Evolutionary conservation across 2,329 filamentous ascomycete genomes (phyloP).

Genomic region (Ustulina deusta): DNA sequence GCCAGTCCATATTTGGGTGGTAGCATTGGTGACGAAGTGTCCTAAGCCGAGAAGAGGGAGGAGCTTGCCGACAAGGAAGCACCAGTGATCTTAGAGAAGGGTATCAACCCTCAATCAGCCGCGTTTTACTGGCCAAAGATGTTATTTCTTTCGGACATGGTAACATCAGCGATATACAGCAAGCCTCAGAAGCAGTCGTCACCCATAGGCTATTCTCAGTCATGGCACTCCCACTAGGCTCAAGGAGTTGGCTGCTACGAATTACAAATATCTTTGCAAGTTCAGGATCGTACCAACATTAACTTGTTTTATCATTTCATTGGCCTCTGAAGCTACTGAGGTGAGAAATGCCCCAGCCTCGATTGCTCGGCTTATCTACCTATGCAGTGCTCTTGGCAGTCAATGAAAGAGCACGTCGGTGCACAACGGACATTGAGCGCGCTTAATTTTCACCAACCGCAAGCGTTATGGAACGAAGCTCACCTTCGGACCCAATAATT

Average conservation of each 20-base stretch:
- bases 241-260: not conserved
- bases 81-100: not conserved
- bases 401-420: conserved; percentile 6
- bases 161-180: conserved; percentile 3
- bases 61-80: not conserved
- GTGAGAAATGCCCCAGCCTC: not conserved
- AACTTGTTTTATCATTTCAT: not conserved
- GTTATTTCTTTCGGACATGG: not conserved
- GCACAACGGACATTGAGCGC: conserved; percentile 15
- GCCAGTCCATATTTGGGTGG: not conserved
- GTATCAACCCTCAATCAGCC: not conserved
- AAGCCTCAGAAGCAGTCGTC: not conserved
- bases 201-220: not conserved
- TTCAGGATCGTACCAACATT: not conserved
- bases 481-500: not conserved
- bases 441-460: conserved; percentile 12
- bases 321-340: conserved; percentile 9
- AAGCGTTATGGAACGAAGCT: not conserved
- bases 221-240: not conserved
- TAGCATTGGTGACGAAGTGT: not conserved
- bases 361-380: not conserved
- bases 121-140: not conserved
- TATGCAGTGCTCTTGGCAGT: not conserved
- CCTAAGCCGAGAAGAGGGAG: not conserved
- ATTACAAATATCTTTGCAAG: conserved; percentile 12